Evolutionary conservation across 495 filamentous ascomycete genomes (phyloP), one percentile per base, ranked within the genome.

Genomic region (Chaetomidium leptoderma): DNA sequence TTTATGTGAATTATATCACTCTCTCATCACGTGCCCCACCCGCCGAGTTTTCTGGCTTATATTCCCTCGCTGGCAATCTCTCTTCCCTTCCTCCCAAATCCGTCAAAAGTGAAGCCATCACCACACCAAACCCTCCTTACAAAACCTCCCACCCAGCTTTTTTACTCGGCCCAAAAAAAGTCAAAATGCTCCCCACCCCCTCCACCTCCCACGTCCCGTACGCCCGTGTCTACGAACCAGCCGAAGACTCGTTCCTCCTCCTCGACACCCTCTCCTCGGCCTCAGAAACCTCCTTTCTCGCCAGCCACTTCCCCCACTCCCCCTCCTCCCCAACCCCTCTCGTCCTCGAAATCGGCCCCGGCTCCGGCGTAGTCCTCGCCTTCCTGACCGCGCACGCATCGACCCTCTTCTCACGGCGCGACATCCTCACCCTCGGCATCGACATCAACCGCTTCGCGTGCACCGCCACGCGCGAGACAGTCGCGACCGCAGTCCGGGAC

Each of bases 171-270:
- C 19, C 17, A 40, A 36, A 19, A 36, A 42, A 27, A 42, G 16
- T 46, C 30, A 61, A 55, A 9, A 95, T 96, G 90, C 84, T 97
- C 16, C 91, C 91, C 9, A 98, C 92, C 11, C 93, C 93, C 1
- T 87, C 87, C 50, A 98, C 93, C 17, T 85, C 86, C 21, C 93
- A 98, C 74, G 87, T 97, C 55, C 81, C 88, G 55, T 91, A 90
- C 71, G 77, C 87, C 67, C 83, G 83, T 27, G 83, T 97, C 63
- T 98, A 98, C 73, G 89, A 95, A 67, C 93, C 93, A 40, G 86
- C 92, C 11, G 93, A 97, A 73, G 93, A 98, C 72, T 95, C 90
- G 17, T 97, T 86, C 69, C 83, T 98, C n/a, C 78, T 98, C 33
- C 81, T 98, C 26, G 93, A 98, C 75, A 93, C 91, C 0, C 78